Percentiles rank a stretch among this genome's conserved stretches.
These are phyloP conservation scores for Neonectria hederae DNA, from an alignment of 2,329 filamentous ascomycete genomes.

Conservation along the genomic window DNA sequence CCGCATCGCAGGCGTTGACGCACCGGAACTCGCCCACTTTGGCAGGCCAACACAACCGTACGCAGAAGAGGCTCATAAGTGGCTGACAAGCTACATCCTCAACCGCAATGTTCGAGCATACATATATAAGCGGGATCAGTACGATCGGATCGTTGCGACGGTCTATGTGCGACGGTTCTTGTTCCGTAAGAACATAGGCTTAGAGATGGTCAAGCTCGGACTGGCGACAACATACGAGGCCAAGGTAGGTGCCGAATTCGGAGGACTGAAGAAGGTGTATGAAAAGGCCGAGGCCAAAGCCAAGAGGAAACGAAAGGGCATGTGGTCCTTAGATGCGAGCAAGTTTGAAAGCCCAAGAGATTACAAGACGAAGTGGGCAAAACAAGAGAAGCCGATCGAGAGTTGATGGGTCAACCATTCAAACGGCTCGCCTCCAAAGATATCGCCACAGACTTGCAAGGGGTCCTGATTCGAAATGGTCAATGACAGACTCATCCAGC, in stretches of 20 bases:
- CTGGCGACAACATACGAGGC: conserved; percentile 94
- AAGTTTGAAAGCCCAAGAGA: conserved; percentile 84
- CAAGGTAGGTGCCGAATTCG: conserved; percentile 89
- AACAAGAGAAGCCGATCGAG: conserved; percentile 30
- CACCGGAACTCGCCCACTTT: conserved; percentile 93
- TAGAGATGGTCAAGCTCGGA: conserved; percentile 87
- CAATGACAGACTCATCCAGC: background rate
- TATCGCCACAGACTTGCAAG: background rate
- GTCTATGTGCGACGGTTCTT: conserved; percentile 78
- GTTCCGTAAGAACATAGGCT: conserved; percentile 80
- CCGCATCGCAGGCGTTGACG: conserved; percentile 90
- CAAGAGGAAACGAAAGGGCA: conserved; percentile 70
- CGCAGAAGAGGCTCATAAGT: conserved; percentile 80
- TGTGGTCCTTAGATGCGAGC: conserved; percentile 76
- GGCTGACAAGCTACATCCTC: conserved; percentile 78
- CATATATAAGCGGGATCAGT: conserved; percentile 88
- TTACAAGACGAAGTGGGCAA: conserved; percentile 72
- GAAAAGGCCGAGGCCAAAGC: conserved; percentile 73
- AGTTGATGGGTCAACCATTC: conserved; percentile 22
- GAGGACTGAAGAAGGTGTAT: conserved; percentile 72
- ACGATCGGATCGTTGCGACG: conserved; percentile 88
- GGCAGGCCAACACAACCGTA: conserved; percentile 88
- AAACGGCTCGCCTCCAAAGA: background rate
- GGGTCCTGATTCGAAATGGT: background rate
- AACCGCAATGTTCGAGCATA: conserved; percentile 81